These are phyloP conservation scores for Candolleomyces eurysporus DNA, from an alignment of 768 basidiomycete genomes.

Conservation along the genomic window DNA sequence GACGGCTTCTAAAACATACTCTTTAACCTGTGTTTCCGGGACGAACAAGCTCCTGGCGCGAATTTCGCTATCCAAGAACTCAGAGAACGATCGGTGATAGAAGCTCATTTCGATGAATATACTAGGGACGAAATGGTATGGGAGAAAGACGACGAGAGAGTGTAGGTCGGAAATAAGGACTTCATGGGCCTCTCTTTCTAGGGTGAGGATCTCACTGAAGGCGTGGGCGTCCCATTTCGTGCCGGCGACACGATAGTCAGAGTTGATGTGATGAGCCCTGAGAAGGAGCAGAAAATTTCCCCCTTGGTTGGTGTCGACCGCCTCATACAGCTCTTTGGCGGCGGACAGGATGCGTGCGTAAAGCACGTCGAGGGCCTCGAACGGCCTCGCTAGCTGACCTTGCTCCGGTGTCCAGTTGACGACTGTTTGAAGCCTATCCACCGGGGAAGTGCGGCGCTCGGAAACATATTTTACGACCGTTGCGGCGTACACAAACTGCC, in stretches of 20 bases:
- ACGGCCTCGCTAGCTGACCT: neutral
- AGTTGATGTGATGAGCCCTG: neutral
- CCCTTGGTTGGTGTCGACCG: neutral
- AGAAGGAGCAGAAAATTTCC: neutral
- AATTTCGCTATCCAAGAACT: too few species aligned
- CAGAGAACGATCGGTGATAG: too few species aligned
- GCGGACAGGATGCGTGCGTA: slow-evolving; percentile 5
- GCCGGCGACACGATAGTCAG: neutral
- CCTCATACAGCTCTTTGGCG: neutral
- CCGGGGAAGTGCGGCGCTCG: slow-evolving; percentile 8
- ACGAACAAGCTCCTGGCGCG: too few species aligned
- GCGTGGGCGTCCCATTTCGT: too few species aligned
- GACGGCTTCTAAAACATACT: too few species aligned
- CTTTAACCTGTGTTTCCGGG: too few species aligned
- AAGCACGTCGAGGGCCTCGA: slow-evolving; percentile 5
- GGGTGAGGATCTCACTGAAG: too few species aligned
- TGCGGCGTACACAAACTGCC: slow-evolving; percentile 14
- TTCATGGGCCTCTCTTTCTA: neutral
- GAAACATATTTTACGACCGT: slow-evolving; percentile 10
- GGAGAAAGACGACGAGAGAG: neutral
- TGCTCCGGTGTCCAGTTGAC: neutral
- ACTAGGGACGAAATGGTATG: too few species aligned
- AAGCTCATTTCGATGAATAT: neutral
- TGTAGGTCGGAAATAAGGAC: neutral
- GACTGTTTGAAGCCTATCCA: neutral